phyloP scores from a whole-genome alignment of 306 rosid genomes.

The Pachyrhizus erosus region DNA sequence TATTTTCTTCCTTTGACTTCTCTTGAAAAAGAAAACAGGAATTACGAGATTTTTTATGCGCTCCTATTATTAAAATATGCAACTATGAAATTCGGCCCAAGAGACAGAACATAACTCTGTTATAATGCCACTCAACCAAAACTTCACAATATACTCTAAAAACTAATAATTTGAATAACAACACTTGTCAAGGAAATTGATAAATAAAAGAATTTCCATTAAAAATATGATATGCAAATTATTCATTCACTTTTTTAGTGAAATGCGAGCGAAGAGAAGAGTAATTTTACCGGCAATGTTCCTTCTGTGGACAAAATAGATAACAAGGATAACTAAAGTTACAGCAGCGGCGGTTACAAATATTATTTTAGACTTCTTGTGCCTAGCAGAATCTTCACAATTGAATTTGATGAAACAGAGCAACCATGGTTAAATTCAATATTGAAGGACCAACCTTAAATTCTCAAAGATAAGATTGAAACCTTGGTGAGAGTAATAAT shows the following conservation, averaged over 20 bases:
- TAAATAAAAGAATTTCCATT: background rate
- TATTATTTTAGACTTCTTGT: background rate
- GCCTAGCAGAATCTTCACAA: background rate
- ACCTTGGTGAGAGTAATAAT: background rate
- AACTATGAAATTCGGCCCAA: background rate
- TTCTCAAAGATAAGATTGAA: background rate
- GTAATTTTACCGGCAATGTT: background rate
- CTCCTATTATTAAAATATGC: background rate
- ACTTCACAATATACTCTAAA: background rate
- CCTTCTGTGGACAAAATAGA: background rate
- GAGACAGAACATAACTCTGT: background rate
- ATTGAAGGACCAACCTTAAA: background rate
- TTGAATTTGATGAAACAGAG: background rate
- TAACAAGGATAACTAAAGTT: background rate
- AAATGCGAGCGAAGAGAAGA: background rate
- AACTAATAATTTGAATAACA: background rate
- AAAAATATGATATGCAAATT: background rate
- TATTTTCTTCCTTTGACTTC: background rate
- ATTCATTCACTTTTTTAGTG: background rate
- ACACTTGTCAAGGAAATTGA: background rate
- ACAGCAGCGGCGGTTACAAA: background rate
- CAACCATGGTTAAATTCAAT: background rate
- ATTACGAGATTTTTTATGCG: background rate
- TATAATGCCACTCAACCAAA: background rate
- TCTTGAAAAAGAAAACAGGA: background rate